Evolutionary conservation across 306 rosid genomes (phyloP).

Genomic region (Dryas alaskensis): DNA sequence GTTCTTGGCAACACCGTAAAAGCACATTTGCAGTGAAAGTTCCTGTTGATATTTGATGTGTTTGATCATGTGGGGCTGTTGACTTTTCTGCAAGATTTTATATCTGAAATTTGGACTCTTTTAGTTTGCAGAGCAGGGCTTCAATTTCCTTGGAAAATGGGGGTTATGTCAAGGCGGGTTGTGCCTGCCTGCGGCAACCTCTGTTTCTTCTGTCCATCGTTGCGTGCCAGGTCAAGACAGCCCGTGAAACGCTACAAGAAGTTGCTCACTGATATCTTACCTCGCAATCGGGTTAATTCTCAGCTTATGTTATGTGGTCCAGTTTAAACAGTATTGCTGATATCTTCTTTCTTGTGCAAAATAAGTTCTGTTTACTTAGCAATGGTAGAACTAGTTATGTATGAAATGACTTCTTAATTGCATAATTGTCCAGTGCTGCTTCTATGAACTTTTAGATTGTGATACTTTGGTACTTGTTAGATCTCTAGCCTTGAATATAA

Average conservation of each 20-base stretch:
- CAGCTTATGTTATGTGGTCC: conserved; percentile 3
- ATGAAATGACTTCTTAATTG: not conserved
- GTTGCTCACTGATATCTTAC: conserved; percentile 77
- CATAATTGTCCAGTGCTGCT: not conserved
- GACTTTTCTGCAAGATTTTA: conserved; percentile 5
- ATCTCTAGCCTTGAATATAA: not conserved
- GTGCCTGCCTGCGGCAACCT: conserved; percentile 91
- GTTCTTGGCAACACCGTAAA: conserved; percentile 3
- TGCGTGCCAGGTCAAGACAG: conserved; percentile 90
- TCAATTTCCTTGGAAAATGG: conserved; percentile 53
- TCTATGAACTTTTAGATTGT: not conserved
- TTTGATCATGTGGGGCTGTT: not conserved
- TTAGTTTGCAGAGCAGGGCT: conserved; percentile 33
- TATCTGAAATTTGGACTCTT: conserved; percentile 23
- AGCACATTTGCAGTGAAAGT: not conserved
- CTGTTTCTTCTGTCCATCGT: conserved; percentile 82
- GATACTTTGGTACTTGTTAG: not conserved
- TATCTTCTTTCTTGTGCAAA: not conserved
- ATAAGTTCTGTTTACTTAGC: not conserved
- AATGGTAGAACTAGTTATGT: not conserved
- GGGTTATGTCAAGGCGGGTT: conserved; percentile 98
- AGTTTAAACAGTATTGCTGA: not conserved
- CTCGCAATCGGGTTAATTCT: conserved; percentile 71
- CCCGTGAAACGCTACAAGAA: conserved; percentile 95
- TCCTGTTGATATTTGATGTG: not conserved